Evolutionary conservation across 1,284 basidiomycete species (phyloP).

Genomic region (Leccinum pseudoinsigne): DNA sequence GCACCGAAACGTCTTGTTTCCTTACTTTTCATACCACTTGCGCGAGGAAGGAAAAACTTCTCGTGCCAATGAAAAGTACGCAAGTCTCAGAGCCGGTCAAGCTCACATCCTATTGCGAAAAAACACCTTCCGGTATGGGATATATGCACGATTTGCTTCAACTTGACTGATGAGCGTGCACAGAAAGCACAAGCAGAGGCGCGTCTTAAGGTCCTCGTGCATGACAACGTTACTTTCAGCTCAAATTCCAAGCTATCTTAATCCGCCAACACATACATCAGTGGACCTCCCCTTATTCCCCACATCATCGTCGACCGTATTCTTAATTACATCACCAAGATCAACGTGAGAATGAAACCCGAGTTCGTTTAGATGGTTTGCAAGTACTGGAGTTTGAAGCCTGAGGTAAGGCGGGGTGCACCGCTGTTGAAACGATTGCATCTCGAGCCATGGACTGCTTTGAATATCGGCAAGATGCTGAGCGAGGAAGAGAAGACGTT

Average conservation of each 20-base stretch:
- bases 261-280: slow-evolving; percentile 61
- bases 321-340: slow-evolving; percentile 72
- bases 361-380: slow-evolving; percentile 82
- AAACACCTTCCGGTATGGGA: slow-evolving; percentile 82
- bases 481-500: slow-evolving; percentile 83
- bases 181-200: no score
- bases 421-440: slow-evolving; percentile 93
- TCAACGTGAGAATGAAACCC: slow-evolving; percentile 74
- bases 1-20: slow-evolving; percentile 90
- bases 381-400: slow-evolving; percentile 96
- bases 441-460: slow-evolving; percentile 96
- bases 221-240: no score
- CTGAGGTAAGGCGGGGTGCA: slow-evolving; percentile 91
- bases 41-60: slow-evolving; percentile 80
- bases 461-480: slow-evolving; percentile 58
- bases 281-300: slow-evolving; percentile 64
- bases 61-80: slow-evolving; percentile 87
- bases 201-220: no score
- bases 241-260: no score
- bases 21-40: slow-evolving; percentile 96
- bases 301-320: slow-evolving; percentile 76
- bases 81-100: slow-evolving; percentile 69
- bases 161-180: no score
- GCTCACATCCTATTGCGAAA: slow-evolving; percentile 80
- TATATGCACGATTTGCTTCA: neutral